Conservation (phyloP, 768 basidiomycete genomes). For the Asterophora lycoperdoides region DNA sequence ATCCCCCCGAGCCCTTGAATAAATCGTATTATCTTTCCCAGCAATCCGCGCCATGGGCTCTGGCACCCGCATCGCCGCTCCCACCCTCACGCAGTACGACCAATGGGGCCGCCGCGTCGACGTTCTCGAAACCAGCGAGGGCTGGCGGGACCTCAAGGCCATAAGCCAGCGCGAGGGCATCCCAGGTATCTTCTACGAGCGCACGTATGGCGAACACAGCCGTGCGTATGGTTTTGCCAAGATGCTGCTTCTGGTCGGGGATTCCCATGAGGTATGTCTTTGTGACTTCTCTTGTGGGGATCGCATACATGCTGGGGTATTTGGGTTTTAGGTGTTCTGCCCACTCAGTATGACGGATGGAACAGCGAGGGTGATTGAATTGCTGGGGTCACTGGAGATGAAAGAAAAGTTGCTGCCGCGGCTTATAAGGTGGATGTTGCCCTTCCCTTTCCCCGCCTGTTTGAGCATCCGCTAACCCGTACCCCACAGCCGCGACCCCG, state of each 20-base stretch:
- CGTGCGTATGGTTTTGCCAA: slow-evolving; percentile 66
- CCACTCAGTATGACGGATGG: slow-evolving; percentile 82
- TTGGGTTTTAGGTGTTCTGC: slow-evolving; percentile 49
- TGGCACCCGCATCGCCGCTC: slow-evolving; percentile 40
- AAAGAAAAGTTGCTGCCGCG: slow-evolving; percentile 54
- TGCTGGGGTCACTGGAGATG: slow-evolving; percentile 56
- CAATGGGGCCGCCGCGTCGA: slow-evolving; percentile 72
- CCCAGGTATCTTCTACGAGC: slow-evolving; percentile 64
- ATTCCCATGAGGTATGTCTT: slow-evolving; percentile 53
- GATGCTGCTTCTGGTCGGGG: slow-evolving; percentile 54
- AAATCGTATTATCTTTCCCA: slow-evolving; percentile 21
- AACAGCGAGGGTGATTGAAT: slow-evolving; percentile 65
- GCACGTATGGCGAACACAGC: slow-evolving; percentile 56
- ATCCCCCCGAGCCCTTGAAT: too few species aligned
- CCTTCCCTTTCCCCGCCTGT: neutral
- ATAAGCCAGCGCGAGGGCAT: slow-evolving; percentile 60
- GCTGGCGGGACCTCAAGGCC: slow-evolving; percentile 66
- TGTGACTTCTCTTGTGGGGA: too few species aligned
- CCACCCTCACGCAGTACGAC: slow-evolving; percentile 63
- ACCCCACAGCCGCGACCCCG: slow-evolving; percentile 52
- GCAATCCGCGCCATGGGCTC: slow-evolving; percentile 52
- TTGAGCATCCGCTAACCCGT: neutral
- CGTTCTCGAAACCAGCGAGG: slow-evolving; percentile 63
- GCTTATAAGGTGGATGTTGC: slow-evolving; percentile 48
- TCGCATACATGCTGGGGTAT: too few species aligned